These are phyloP conservation scores for Holtermanniella nyarrowii DNA, from an alignment of 768 basidiomycete genomes.

Conservation along the genomic window DNA sequence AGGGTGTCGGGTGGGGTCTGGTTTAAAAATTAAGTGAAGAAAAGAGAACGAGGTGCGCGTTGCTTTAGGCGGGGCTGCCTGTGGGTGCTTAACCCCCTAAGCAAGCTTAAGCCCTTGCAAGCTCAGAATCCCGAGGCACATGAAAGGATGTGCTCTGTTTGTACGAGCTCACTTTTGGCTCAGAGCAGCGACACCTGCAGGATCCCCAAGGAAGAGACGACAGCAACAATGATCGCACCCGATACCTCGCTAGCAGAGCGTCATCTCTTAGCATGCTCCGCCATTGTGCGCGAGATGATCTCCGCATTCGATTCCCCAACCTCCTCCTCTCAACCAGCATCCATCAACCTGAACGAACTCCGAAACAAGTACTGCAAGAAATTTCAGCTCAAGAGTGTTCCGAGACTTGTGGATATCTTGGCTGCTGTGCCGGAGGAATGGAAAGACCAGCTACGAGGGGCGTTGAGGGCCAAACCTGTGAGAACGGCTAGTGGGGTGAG, in stretches of 20 bases:
- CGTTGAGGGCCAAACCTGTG: conserved; percentile 83
- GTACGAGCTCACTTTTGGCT: not conserved
- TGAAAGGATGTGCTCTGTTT: not conserved
- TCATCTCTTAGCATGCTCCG: conserved; percentile 80
- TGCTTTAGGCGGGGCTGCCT: too few species aligned
- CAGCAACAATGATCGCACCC: conserved; percentile 29
- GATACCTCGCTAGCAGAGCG: conserved; percentile 70
- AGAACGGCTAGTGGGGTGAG: conserved; percentile 90
- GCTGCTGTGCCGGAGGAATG: conserved; percentile 97
- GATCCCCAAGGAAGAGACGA: too few species aligned
- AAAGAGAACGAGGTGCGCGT: too few species aligned
- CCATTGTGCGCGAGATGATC: conserved; percentile 89
- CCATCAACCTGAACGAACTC: conserved; percentile 76
- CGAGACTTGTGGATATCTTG: conserved; percentile 92
- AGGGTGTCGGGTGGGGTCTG: not conserved
- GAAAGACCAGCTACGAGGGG: conserved; percentile 80
- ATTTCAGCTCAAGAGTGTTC: conserved; percentile 72
- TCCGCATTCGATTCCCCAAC: conserved; percentile 34
- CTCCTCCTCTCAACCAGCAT: conserved; percentile 53
- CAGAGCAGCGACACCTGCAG: not conserved
- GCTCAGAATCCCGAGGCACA: too few species aligned
- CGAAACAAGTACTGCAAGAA: conserved; percentile 85
- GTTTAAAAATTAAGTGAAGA: conserved; percentile 5
- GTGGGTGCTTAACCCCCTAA: too few species aligned
- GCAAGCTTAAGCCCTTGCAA: too few species aligned